Base-by-base conservation (phyloP, 192 early-diverging fungal species). In the Diversispora eburnea region DNA sequence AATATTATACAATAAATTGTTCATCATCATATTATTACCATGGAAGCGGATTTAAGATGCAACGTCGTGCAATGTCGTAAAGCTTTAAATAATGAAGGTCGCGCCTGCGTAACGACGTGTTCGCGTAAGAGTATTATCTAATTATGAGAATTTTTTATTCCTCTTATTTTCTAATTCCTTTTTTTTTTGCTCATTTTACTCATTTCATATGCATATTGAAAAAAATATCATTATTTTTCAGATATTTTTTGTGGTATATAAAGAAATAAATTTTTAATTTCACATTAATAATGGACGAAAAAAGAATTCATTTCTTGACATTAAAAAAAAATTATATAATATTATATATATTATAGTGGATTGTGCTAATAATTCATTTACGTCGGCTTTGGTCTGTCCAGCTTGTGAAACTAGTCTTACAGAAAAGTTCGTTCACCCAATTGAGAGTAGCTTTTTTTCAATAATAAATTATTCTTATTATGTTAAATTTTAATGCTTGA, bases 101-200 rank as follows among this genome's bases (percentile, higher is more conserved):
- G 72, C 75, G 88, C 84, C 13, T 89, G 86, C 67, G 80, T 88
- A 55, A 91, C 89, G 6, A 86, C 83, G 8, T 91, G 89, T 73
- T 89, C 89, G 8, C 88, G 89, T 91, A 85, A 58, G 48, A 42
- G 74, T 43, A 20, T 47, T 3, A 17, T 39, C 22, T 41, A 8
- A 39, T 19, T 67, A 20, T 56, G 3, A 52, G n/a, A 51, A n/a
- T n/a, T 4, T 51, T 51, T 8, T 51, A 17, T 10, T 17, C 8
- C n/a, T 9, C n/a, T 54, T 10, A 17, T 54, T 13, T 54, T 17
- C 51, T 13, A 54, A 17, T 54, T 10, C 12, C 8, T 54, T 54
- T 54, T 54, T 54, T 13, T 54, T 17, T 54, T 17, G 12, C 51
- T 13, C 13, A 17, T 13, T 54, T 49, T 13, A 10, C 48, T 13